A percentile compares a stretch with the other conserved stretches of the same genome.
phyloP scores from a whole-genome alignment of 2,329 filamentous ascomycete genomes.

The Verruconis gallopava region DNA sequence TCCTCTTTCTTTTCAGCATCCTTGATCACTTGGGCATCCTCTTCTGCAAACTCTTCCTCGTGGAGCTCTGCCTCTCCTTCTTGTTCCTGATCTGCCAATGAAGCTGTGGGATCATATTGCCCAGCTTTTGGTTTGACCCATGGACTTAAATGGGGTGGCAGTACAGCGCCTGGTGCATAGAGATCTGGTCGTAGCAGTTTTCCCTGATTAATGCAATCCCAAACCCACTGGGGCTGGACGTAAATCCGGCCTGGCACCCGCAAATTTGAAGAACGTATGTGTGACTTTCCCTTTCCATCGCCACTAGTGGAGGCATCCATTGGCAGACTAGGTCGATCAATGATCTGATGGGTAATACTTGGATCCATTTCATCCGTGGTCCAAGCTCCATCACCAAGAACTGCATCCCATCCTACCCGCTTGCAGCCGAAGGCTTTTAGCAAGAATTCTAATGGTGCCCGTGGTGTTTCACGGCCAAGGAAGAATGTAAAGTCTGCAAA shows the following conservation, averaged over 20 bases:
- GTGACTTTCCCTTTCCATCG: conserved; percentile 31
- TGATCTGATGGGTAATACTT: conserved; percentile 88
- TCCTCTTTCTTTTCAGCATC: conserved; percentile 28
- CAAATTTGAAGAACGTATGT: conserved; percentile 36
- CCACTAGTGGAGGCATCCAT: conserved; percentile 12
- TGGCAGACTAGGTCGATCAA: conserved; percentile 68
- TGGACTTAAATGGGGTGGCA: conserved; percentile 90
- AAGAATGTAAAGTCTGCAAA: conserved; percentile 86
- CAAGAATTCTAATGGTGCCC: conserved; percentile 82
- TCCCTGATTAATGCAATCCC: conserved; percentile 90
- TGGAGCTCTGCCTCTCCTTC: conserved; percentile 70
- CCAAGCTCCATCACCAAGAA: conserved; percentile 83
- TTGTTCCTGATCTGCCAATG: conserved; percentile 75
- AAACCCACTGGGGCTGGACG: conserved; percentile 95
- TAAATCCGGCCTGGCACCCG: conserved; percentile 87
- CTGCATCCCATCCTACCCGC: conserved; percentile 84
- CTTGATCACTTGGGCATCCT: conserved; percentile 18
- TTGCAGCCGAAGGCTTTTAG: conserved; percentile 91
- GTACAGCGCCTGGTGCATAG: conserved; percentile 77
- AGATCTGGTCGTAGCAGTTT: conserved; percentile 75
- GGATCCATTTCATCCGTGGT: conserved; percentile 80
- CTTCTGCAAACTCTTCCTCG: conserved; percentile 40
- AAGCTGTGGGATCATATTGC: conserved; percentile 79
- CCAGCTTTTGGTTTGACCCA: conserved; percentile 75
- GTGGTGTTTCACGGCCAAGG: conserved; percentile 84